Conservation (phyloP, 1,284 basidiomycete species). For the Microbotryomycetes sp. region DNA sequence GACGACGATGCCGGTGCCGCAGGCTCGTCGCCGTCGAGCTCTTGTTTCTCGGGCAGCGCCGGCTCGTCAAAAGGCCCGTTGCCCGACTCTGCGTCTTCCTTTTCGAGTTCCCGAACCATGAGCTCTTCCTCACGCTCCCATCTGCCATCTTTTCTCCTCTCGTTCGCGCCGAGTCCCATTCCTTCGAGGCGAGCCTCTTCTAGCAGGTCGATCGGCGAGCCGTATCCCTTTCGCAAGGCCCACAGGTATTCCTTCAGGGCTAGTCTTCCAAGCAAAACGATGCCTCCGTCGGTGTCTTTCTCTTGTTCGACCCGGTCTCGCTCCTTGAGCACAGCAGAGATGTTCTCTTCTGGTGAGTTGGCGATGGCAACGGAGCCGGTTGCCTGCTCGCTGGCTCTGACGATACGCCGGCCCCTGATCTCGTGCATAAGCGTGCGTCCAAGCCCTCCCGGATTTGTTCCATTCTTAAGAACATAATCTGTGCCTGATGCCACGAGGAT, state of each 20-base stretch:
- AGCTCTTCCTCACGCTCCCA: constrained; percentile 64
- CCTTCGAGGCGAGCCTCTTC: constrained; percentile 49
- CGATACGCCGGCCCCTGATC: constrained; percentile 56
- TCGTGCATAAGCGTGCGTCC: constrained; percentile 65
- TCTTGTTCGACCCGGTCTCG: constrained; percentile 49
- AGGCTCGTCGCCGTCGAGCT: not conserved
- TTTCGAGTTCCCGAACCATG: constrained; percentile 35
- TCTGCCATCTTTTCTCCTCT: constrained; percentile 28
- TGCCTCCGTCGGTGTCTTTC: constrained; percentile 67
- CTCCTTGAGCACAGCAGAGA: constrained; percentile 55
- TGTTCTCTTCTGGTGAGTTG: constrained; percentile 39
- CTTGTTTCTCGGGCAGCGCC: not conserved
- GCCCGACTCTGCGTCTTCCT: constrained; percentile 65
- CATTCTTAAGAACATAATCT: constrained; percentile 78
- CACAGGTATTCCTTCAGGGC: constrained; percentile 92
- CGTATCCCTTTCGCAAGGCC: constrained; percentile 79
- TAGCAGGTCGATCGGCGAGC: constrained; percentile 58
- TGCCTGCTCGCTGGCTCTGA: constrained; percentile 37
- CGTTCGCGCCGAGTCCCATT: constrained; percentile 30
- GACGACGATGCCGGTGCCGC: not conserved
- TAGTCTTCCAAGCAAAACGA: constrained; percentile 79
- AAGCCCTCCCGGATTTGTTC: constrained; percentile 78
- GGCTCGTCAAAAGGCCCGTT: constrained; percentile 27
- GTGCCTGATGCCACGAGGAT: constrained; percentile 87
- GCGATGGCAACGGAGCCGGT: constrained; percentile 7